A percentile compares a stretch with the other conserved stretches of the same genome.
phyloP scores from a whole-genome alignment of 352 stramenopile genomes.

The Salisapilia sapeloensis region DNA sequence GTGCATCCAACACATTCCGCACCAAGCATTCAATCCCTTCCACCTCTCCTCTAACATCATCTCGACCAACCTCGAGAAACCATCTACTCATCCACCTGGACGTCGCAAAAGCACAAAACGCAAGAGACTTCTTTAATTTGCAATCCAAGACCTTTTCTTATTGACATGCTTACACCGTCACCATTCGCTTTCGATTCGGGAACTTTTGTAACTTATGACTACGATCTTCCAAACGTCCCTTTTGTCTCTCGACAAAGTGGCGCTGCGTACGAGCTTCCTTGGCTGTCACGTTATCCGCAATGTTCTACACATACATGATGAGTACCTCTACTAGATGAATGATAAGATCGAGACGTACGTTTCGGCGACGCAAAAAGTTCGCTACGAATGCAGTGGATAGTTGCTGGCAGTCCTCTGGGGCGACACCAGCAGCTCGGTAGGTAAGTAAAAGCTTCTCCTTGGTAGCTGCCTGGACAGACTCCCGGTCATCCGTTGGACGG shows the following conservation, averaged over 20 bases:
- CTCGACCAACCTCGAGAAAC: neutral
- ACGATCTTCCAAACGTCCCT: constrained; percentile 56
- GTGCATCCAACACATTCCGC: constrained; percentile 3
- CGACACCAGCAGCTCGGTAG: constrained; percentile 55
- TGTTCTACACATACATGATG: constrained; percentile 20
- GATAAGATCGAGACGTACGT: constrained; percentile 13
- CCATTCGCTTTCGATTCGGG: constrained; percentile 53
- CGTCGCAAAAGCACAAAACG: constrained; percentile 3
- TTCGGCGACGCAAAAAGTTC: constrained; percentile 67
- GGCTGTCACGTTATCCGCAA: constrained; percentile 57
- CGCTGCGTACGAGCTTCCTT: constrained; percentile 43
- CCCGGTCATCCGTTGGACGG: constrained; percentile 54
- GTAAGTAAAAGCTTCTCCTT: constrained; percentile 64
- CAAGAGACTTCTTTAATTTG: constrained; percentile 6
- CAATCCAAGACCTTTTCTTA: constrained; percentile 1
- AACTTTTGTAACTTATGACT: constrained; percentile 78
- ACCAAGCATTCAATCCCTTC: constrained; percentile 15
- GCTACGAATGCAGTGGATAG: constrained; percentile 66
- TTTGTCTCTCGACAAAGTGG: constrained; percentile 65
- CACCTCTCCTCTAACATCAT: constrained; percentile 6
- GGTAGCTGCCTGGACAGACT: constrained; percentile 53
- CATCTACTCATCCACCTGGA: neutral
- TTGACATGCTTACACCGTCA: constrained; percentile 45
- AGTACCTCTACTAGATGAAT: neutral
- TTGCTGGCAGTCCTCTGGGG: constrained; percentile 34